Evolutionary conservation across 805 yeast species (phyloP), one percentile per base, ranked within the genome.

Genomic region (Candida khao-thaluensis): DNA sequence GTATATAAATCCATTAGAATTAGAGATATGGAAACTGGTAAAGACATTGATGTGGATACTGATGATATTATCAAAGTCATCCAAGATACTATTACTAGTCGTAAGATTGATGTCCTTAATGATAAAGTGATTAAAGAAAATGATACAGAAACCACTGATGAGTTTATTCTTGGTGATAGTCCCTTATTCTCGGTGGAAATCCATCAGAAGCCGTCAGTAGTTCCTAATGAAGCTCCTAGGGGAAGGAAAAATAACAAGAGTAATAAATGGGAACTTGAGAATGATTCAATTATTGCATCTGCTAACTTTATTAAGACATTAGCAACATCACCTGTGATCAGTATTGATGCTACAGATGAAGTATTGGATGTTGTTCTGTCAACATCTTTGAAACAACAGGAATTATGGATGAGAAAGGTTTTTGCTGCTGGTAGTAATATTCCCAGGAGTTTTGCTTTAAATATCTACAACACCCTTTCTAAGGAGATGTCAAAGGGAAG

Each of bases 331-430:
- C 91, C 97, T 0, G 76, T 91, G 0, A 70, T 89, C 33, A 76
- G 84, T 0, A 77, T 91, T 23, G 98, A 91, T 55, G 79, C 77
- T 3, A 73, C 82, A 44, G 95, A 87, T 50, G 97, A 89, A 45
- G 85, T 87, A 2, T 59, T 93, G 44, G 91, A 89, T 36, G 85
- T 89, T 74, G 85, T 91, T 27, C 72, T 85, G 10, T 75, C 82
- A 2, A 83, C 90, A 0, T 82, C 95, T 0, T 60, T 87, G n/a
- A 69, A 72, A 20, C 88, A 79, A 45, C 81, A 79, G 35, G 95
- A 87, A 45, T 91, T 86, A 70, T 82, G 88, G 87, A 66, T 82
- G 37, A 74, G 95, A 51, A 84, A 85, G 49, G 88, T 91, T 4
- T 85, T 90, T 6, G 88, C 91, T 14, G 77, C 84, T 2, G 55